Evolutionary conservation across 2,329 filamentous ascomycete species (phyloP), one percentile per base, ranked within the genome.

Genomic region (Aspergillus awamori): DNA sequence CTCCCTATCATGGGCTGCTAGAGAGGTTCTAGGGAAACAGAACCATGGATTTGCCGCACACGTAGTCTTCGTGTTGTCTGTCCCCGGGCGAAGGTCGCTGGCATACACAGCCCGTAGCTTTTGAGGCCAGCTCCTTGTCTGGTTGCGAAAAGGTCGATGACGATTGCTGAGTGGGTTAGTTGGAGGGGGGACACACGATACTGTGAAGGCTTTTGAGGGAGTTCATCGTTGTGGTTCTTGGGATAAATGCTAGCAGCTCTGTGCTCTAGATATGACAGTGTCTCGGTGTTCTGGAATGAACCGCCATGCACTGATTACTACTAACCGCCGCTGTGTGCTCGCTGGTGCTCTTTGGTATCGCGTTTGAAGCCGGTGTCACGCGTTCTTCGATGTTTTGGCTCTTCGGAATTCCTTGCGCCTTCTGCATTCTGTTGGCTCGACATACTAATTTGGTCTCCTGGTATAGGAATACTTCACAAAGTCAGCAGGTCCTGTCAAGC

Each of bases 401-500:
- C 61, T 61, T 63, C 71, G 65, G 62, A 59, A 64, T 63, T 66
- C 65, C 66, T 68, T 64, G 53, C 59, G 62, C 62, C 61, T 67
- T 67, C 52, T 60, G 33, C 65, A 64, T 59, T 53, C 60, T 66
- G 43, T 68, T 69, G 64, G 61, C 66, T 72, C 65, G 65, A 70
- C 74, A 71, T 80, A 81, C 81, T 83, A 71, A 83, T 81, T 69
- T 65, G 70, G 64, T 73, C 63, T 69, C 58, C 70, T 83, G 78
- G 79, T 80, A 80, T 92, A 99, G 95, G 95, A 99, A 82, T 99
- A 98, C 81, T 98, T 99, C 79, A 81, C 84, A 74, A 89, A 92
- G 75, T 90, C 91, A 71, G 88, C 97, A 77, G 94, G 93, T 69
- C 87, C 90, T 66, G 91, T 98, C 80, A 97, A 96, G 86, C 90